Evolutionary conservation across 345 rosid genomes (phyloP), one percentile per base, ranked within the genome.

Genomic region (Eucalyptus regnans): DNA sequence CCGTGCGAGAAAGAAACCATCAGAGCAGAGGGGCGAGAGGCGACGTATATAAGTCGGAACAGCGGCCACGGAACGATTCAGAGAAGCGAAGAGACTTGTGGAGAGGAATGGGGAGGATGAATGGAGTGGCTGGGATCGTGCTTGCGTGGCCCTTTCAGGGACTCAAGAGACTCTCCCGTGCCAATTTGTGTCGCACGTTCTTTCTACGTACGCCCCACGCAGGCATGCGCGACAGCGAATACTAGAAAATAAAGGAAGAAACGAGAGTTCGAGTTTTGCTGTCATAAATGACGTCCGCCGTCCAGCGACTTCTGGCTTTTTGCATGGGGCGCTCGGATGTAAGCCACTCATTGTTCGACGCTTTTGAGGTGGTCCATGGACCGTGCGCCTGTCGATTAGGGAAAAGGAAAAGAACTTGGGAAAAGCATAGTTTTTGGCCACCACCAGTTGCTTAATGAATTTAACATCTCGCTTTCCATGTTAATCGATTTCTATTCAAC

Each of bases 141-240:
- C 25, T 11, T 91, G 92, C 98, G 98, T 96, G 97, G 98, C 89
- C 50, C 16, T 80, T 83, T 89, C 18, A 85, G 87, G 87, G 79
- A 90, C 96, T 44, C 91, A 68, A 33, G 76, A 64, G 43, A 31
- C 44, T 15, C 44, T 15, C 80, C 41, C 44, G 44, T 68, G 80
- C 80, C 7, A 17, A 5, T 33, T 33, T 9, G 80, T 3, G 80
- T 37, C 44, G 12, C 80, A 17, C 44, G 0, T 68, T 68, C 25
- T 68, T 33, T 33, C 44, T 33, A 8, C 80, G 20, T 41, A 6
- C 2, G 80, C 76, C 76, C 41, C 76, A 31, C 76, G 16, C 20
- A 1, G 76, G 6, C 68, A 27, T 29, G 14, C 8, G 8, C 1
- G 0, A 27, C 7, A 0, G 68, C 31, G 7, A 62, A 29, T 6